Evolutionary conservation across 2,329 filamentous ascomycete genomes (phyloP).

Genomic region (Phaeoacremonium minimum): DNA sequence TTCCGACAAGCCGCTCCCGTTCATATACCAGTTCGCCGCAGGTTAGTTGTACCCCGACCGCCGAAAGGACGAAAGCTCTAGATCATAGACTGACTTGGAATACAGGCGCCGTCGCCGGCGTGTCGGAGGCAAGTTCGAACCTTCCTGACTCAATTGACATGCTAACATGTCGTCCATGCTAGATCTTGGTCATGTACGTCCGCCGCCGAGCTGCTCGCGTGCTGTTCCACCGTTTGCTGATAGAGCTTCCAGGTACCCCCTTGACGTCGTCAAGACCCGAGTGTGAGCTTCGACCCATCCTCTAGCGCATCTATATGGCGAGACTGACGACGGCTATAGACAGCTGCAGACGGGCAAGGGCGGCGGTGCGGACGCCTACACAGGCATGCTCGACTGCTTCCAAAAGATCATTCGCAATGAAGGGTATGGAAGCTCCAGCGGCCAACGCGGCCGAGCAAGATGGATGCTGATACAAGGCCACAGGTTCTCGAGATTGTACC

Average conservation of each 20-base stretch:
- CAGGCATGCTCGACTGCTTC: conserved; percentile 97
- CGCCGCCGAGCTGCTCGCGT: conserved; percentile 3
- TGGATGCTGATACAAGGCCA: not conserved
- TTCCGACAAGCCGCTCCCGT: conserved; percentile 73
- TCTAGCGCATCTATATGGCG: no score
- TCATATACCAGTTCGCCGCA: conserved; percentile 92
- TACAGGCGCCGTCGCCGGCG: conserved; percentile 86
- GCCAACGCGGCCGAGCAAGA: not conserved
- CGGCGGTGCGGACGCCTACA: conserved; percentile 79
- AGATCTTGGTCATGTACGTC: conserved; percentile 84
- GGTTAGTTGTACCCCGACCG: conserved; percentile 47
- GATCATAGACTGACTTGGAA: no score
- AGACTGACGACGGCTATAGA: conserved; percentile 36
- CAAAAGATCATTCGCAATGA: conserved; percentile 94
- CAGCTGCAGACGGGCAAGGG: conserved; percentile 78
- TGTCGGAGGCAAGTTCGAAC: conserved; percentile 75
- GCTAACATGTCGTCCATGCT: conserved; percentile 18
- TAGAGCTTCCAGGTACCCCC: conserved; percentile 90
- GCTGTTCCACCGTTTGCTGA: conserved; percentile 5
- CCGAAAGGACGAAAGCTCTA: no score
- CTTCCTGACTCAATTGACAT: conserved; percentile 11
- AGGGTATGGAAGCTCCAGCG: conserved; percentile 57
- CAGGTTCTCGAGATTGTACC: conserved; percentile 86
- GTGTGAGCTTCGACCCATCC: conserved; percentile 58
- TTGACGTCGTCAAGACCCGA: conserved; percentile 98